phyloP scores from a whole-genome alignment of 2,329 filamentous ascomycete species.

The Apiospora malaysiana region DNA sequence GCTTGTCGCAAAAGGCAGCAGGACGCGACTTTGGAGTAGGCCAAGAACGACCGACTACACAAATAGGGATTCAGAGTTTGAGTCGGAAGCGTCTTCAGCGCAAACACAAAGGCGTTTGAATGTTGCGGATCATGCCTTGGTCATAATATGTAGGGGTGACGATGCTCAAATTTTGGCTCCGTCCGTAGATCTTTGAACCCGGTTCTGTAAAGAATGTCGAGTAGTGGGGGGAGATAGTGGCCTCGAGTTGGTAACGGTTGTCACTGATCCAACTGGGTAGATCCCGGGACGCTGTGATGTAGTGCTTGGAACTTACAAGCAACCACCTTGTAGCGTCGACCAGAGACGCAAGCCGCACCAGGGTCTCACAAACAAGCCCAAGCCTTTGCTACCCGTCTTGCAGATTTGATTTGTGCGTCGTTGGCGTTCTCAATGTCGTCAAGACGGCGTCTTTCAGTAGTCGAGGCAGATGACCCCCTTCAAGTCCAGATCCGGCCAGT shows the following conservation, averaged over 20 bases:
- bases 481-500: not conserved
- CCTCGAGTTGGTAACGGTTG: conserved; percentile 39
- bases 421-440: conserved; percentile 16
- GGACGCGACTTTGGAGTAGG: conserved; percentile 29
- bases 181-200: conserved; percentile 30
- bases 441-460: conserved; percentile 14
- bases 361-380: conserved; percentile 42
- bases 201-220: conserved; percentile 32
- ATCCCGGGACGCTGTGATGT: conserved; percentile 46
- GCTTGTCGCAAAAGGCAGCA: conserved; percentile 24
- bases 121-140: conserved; percentile 32
- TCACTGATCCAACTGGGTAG: conserved; percentile 44
- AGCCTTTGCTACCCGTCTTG: conserved; percentile 58
- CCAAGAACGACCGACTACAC: conserved; percentile 29
- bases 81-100: conserved; percentile 31
- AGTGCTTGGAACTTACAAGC: conserved; percentile 47
- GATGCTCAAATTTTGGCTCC: conserved; percentile 38
- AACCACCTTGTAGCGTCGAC: conserved; percentile 48
- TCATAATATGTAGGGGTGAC: conserved; percentile 36
- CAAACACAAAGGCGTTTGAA: conserved; percentile 36
- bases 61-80: conserved; percentile 31
- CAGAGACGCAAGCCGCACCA: conserved; percentile 48
- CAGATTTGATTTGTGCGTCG: conserved; percentile 18
- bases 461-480: conserved; percentile 2
- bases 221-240: conserved; percentile 34